These are phyloP conservation scores for Talaromyces sp. DNA, from an alignment of 2,329 filamentous ascomycete species.

Conservation along the genomic window DNA sequence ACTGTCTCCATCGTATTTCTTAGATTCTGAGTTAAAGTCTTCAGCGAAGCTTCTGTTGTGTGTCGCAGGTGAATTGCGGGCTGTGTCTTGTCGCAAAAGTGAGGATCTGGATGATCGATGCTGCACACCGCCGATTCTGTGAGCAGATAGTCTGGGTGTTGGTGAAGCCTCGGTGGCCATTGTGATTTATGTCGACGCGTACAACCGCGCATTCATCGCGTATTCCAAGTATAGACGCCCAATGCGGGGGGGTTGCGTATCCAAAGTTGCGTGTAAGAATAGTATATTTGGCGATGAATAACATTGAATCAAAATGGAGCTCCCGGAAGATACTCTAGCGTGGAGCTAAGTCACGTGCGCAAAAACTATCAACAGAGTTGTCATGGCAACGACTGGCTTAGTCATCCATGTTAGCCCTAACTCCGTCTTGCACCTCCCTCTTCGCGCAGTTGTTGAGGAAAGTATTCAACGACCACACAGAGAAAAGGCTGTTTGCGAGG, in stretches of 20 bases:
- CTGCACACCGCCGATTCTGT: constrained; percentile 31
- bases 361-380: constrained; percentile 11
- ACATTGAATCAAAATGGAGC: constrained; percentile 7
- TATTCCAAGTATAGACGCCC: constrained; percentile 5
- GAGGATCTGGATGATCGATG: constrained; percentile 36
- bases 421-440: too few species aligned
- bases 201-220: constrained; percentile 13
- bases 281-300: neutral
- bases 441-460: too few species aligned
- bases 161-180: constrained; percentile 33
- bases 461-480: too few species aligned
- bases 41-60: constrained; percentile 21
- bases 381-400: constrained; percentile 6
- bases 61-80: constrained; percentile 28
- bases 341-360: constrained; percentile 6
- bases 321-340: constrained; percentile 4
- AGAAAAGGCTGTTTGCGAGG: too few species aligned
- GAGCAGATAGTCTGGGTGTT: constrained; percentile 33
- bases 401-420: neutral
- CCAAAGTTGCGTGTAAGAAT: constrained; percentile 9
- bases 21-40: constrained; percentile 21
- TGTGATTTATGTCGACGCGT: constrained; percentile 15
- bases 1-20: constrained; percentile 62
- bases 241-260: constrained; percentile 4
- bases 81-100: constrained; percentile 30